phyloP scores from a whole-genome alignment of 2,329 filamentous ascomycete species.

The Aurifilum marmelostoma region DNA sequence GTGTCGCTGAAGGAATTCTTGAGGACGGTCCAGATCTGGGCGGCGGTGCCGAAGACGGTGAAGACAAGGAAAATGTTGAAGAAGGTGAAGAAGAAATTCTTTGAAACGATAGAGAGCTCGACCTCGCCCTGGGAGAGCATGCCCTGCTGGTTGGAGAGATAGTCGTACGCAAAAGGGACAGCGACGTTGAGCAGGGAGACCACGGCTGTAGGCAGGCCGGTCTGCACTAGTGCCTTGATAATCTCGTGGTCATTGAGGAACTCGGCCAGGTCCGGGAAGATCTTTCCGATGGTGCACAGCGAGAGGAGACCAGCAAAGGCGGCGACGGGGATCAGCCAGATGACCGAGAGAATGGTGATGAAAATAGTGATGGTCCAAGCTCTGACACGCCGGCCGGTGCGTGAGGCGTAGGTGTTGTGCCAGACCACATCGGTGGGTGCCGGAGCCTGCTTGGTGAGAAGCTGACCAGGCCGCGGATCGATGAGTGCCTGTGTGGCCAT shows the following conservation, averaged over 20 bases:
- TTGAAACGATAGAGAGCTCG: slow-evolving; percentile 91
- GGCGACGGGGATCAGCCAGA: slow-evolving; percentile 85
- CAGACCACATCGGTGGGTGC: slow-evolving; percentile 93
- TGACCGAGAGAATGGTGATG: slow-evolving; percentile 79
- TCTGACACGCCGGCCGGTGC: slow-evolving; percentile 72
- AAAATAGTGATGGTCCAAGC: slow-evolving; percentile 83
- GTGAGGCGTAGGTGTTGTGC: slow-evolving; percentile 86
- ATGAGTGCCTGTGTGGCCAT: slow-evolving; percentile 96
- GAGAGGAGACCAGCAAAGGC: slow-evolving; percentile 79
- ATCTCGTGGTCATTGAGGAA: slow-evolving; percentile 70
- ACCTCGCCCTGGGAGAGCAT: slow-evolving; percentile 95
- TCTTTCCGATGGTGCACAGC: slow-evolving; percentile 74
- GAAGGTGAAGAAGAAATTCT: slow-evolving; percentile 99
- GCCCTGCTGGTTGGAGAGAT: slow-evolving; percentile 86
- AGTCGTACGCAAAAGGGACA: slow-evolving; percentile 94
- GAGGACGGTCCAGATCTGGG: slow-evolving; percentile 73
- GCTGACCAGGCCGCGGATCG: slow-evolving; percentile 82
- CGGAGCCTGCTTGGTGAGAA: slow-evolving; percentile 84
- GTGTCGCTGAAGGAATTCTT: slow-evolving; percentile 78
- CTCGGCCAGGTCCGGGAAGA: slow-evolving; percentile 71
- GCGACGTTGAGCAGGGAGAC: slow-evolving; percentile 86
- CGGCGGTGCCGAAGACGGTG: slow-evolving; percentile 82
- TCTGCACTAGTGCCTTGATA: slow-evolving; percentile 77
- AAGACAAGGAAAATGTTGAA: slow-evolving; percentile 99
- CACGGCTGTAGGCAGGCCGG: slow-evolving; percentile 81